Evolutionary conservation across 1,284 basidiomycete genomes (phyloP).

Genomic region (Trametes versicolor): DNA sequence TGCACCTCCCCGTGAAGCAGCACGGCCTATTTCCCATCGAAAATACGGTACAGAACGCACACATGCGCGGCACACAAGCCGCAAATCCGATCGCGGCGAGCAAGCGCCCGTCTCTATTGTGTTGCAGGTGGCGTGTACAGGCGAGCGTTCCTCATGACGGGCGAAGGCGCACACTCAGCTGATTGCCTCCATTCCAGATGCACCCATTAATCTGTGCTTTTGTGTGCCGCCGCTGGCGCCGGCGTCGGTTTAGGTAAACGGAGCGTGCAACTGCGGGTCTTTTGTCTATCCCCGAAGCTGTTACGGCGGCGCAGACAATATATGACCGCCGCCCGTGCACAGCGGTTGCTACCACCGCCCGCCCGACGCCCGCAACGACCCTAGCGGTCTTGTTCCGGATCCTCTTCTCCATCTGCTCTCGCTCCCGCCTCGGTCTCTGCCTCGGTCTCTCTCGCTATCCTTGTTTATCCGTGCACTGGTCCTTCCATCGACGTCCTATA

Average conservation of each 20-base stretch:
- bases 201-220: conserved; percentile 5
- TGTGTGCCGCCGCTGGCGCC: conserved; percentile 7
- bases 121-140: conserved; percentile 1
- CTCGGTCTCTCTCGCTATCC: neutral
- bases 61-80: neutral
- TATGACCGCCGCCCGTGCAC: conserved; percentile 1
- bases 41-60: neutral
- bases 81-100: neutral
- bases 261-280: conserved; percentile 10
- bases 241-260: neutral
- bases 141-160: conserved; percentile 4
- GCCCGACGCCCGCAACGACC: conserved; percentile 27
- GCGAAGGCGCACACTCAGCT: neutral
- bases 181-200: conserved; percentile 11
- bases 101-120: conserved; percentile 18
- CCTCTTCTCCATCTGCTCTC: neutral
- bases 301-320: conserved; percentile 1
- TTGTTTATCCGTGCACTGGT: conserved; percentile 11
- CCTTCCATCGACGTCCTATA: neutral
- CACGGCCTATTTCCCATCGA: neutral
- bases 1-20: neutral
- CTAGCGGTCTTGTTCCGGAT: conserved; percentile 31
- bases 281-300: conserved; percentile 20
- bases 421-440: neutral
- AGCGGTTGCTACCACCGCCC: conserved; percentile 21